Base-by-base conservation (phyloP, 345 rosid genomes). In the Limnanthes douglasii region DNA sequence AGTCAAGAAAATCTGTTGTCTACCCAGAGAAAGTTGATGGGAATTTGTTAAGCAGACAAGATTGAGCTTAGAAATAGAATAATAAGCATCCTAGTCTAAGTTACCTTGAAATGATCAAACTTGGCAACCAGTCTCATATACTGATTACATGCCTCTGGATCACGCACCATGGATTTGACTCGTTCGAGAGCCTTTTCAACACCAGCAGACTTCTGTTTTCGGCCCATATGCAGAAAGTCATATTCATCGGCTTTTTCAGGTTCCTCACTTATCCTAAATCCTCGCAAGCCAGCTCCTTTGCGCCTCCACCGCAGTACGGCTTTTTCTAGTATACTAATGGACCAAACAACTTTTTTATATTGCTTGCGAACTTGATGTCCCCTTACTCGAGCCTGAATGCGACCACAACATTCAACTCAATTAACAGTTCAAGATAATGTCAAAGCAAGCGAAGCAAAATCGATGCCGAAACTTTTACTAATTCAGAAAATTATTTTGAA, bases 381-480 rank as follows among this genome's bases (percentile, higher is more conserved):
- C 55, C 92, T 78, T 53, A 82, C 73, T 58, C 72, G 94, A 36
- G 96, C 94, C 96, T 80, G n/a, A n/a, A n/a, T n/a, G n/a, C n/a
- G n/a, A n/a, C n/a, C n/a, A n/a, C n/a, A n/a, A n/a, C n/a, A n/a
- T n/a, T n/a, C n/a, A n/a, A n/a, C n/a, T n/a, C n/a, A n/a, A n/a
- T n/a, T n/a, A n/a, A n/a, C n/a, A n/a, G n/a, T n/a, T n/a, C n/a
- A n/a, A n/a, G n/a, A n/a, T n/a, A n/a, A n/a, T n/a, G n/a, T n/a
- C n/a, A n/a, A n/a, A n/a, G n/a, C n/a, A n/a, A n/a, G n/a, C n/a
- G n/a, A n/a, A n/a, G n/a, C n/a, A n/a, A n/a, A n/a, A n/a, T n/a
- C n/a, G n/a, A n/a, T n/a, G n/a, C n/a, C n/a, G n/a, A n/a, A n/a
- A n/a, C n/a, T n/a, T n/a, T n/a, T n/a, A n/a, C n/a, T n/a, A n/a